Conservation (phyloP, 176 grass and related monocot species). For the Panicum miliaceum region DNA sequence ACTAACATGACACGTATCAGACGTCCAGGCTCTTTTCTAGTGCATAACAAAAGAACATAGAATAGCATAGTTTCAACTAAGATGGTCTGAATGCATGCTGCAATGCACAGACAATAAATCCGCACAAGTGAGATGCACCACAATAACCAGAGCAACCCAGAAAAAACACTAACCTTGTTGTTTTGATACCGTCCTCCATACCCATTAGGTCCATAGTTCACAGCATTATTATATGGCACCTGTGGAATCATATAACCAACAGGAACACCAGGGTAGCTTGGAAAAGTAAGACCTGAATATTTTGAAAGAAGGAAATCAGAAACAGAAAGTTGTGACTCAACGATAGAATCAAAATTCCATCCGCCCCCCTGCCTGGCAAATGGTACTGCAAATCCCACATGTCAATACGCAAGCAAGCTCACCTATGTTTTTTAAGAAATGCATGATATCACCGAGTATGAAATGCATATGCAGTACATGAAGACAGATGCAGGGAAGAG, state of each 20-base stretch:
- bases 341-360: not conserved
- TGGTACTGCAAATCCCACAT: not conserved
- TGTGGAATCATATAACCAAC: conserved; percentile 88
- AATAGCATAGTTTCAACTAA: conserved; percentile 15
- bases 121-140: not conserved
- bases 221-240: conserved; percentile 62
- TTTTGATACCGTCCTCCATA: conserved; percentile 79
- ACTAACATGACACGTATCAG: conserved; percentile 17
- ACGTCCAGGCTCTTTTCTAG: not conserved
- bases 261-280: conserved; percentile 69
- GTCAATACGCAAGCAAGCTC: not conserved
- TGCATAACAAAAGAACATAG: not conserved
- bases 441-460: not conserved
- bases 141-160: conserved; percentile 11
- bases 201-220: conserved; percentile 83
- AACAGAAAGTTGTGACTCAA: not conserved
- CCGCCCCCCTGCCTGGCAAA: not conserved
- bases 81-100: not conserved
- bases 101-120: conserved; percentile 3
- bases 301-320: conserved; percentile 22
- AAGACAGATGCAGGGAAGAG: not conserved
- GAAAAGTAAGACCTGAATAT: conserved; percentile 59
- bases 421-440: not conserved
- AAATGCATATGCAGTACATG: not conserved
- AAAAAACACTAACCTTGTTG: conserved; percentile 69